Evolutionary conservation across 345 rosid genomes (phyloP).

Genomic region (Eucalyptus tenuipes): DNA sequence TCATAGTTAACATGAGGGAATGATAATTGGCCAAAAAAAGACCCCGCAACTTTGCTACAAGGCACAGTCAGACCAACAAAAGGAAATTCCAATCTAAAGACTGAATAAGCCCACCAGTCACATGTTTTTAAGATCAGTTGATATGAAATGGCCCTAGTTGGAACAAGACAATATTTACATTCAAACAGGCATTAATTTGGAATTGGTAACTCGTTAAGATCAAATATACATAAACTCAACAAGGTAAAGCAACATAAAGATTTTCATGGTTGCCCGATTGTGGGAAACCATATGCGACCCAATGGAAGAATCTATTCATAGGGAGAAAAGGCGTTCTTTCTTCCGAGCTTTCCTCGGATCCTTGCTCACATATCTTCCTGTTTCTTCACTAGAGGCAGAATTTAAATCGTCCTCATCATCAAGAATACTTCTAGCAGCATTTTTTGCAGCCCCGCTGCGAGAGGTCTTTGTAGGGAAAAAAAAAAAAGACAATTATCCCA

Average conservation of each 20-base stretch:
- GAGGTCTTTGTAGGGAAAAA: constrained; percentile 28
- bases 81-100: not conserved
- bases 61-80: not conserved
- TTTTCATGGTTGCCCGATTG: not conserved
- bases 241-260: not conserved
- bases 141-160: not conserved
- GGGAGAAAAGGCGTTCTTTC: constrained; percentile 1
- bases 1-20: not conserved
- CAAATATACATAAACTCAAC: not conserved
- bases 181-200: not conserved
- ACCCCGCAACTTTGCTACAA: not conserved
- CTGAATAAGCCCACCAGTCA: not conserved
- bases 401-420: constrained; percentile 58
- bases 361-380: constrained; percentile 24
- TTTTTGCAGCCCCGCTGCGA: constrained; percentile 45
- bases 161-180: not conserved
- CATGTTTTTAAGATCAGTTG: not conserved
- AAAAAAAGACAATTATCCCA: not conserved
- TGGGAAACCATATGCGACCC: not conserved
- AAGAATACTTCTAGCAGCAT: constrained; percentile 38
- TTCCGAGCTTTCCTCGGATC: constrained; percentile 53
- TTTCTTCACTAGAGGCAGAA: constrained; percentile 80
- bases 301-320: not conserved
- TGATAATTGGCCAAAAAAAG: not conserved
- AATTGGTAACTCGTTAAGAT: not conserved